These are phyloP conservation scores for Ceratocystis variospora DNA, from an alignment of 2,329 filamentous ascomycete species.

Conservation along the genomic window DNA sequence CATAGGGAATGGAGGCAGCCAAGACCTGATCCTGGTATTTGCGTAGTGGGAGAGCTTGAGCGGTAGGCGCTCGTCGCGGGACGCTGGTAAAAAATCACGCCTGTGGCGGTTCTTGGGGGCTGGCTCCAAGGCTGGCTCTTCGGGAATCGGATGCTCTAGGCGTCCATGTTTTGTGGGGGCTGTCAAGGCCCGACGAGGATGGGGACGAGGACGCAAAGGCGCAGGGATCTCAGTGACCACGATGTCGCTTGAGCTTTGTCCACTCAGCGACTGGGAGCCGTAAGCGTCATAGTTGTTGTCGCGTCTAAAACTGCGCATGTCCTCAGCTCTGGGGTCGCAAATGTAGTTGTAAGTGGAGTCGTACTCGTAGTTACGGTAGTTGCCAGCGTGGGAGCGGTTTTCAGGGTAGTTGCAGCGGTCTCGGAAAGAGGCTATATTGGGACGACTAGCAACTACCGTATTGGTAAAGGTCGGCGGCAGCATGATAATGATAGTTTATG, in stretches of 20 bases:
- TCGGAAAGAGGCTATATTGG: neutral
- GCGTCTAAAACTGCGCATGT: neutral
- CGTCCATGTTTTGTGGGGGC: neutral
- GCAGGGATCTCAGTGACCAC: neutral
- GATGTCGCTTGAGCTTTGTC: constrained; percentile 4
- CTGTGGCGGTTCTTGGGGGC: neutral
- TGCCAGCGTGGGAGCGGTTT: neutral
- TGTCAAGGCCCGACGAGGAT: constrained; percentile 23
- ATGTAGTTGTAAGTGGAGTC: neutral
- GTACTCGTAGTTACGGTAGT: neutral
- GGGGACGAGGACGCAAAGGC: constrained; percentile 22
- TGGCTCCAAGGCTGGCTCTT: neutral
- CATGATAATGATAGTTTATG: neutral
- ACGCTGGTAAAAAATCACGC: neutral
- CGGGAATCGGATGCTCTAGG: neutral
- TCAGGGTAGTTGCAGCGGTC: neutral
- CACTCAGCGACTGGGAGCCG: neutral
- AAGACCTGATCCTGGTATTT: constrained; percentile 58
- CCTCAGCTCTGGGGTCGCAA: neutral
- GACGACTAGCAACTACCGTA: neutral
- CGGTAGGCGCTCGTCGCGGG: constrained; percentile 35
- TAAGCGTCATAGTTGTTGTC: too few relatives aligned
- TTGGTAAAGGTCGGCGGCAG: neutral
- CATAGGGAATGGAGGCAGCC: constrained; percentile 55
- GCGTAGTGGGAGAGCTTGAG: constrained; percentile 61